Base-by-base conservation (phyloP, 306 rosid genomes). In the Betula pendula region DNA sequence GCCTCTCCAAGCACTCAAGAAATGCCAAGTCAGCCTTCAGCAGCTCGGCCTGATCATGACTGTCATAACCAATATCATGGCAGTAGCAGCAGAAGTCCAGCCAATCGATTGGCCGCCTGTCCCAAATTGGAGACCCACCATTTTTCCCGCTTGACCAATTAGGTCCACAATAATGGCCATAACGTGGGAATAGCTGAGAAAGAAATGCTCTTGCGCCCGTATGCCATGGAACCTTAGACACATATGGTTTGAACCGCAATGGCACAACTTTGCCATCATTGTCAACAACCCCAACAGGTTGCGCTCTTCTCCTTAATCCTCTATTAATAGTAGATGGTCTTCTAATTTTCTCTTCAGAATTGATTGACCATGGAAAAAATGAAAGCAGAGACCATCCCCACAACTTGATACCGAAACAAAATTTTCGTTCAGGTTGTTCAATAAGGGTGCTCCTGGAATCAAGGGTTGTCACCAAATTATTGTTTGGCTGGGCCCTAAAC, bases 151-250 rank as follows among this genome's bases (percentile, higher is more conserved):
- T 94, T 0, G 97, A 94, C 96, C 97, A 92, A 62, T 94, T 94
- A 7, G 98, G 98, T 24, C 98, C 98, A 81, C 98, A 94, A 84
- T 94, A 94, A 84, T 94, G 89, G 24, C 98, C 98, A 78, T 94
- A 94, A 47, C 96, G 83, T 2, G 98, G 98, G 69, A 94, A 88
- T 60, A 92, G 72, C 83, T 92, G 97, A 65, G 98, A 94, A 56
- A 94, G 81, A 82, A 90, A 89, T 24, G 86, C 97, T 76, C 96
- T 88, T 11, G 51, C 89, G 73, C 98, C 97, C 11, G 97, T 94
- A 75, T 94, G 98, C 98, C 98, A 94, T 27, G 98, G 97, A 71
- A 94, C 97, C 88, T 87, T 94, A 29, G 87, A 89, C 38, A 92
- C 97, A 81, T 94, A 94, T 0, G 98, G 98, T 84, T 86, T 85